Conservation (phyloP, 1,139 yeast species). For the Lodderomyces orthopsilosis region DNA sequence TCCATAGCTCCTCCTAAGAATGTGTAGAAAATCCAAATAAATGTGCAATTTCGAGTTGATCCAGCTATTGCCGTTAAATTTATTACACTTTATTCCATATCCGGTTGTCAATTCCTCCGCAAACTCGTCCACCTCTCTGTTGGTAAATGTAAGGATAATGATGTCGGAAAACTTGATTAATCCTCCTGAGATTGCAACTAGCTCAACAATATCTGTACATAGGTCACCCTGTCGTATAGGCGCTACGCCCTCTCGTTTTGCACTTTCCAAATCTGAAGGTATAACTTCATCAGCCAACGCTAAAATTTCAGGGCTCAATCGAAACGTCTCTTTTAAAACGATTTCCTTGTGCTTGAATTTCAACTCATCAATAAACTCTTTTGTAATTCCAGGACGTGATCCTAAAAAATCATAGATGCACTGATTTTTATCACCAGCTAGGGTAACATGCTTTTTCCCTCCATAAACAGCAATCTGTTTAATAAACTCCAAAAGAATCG, state of each 20-base stretch:
- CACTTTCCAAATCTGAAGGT: slow-evolving; percentile 16
- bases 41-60: slow-evolving; percentile 46
- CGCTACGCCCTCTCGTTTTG: slow-evolving; percentile 14
- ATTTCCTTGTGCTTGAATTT: slow-evolving; percentile 24
- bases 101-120: slow-evolving; percentile 33
- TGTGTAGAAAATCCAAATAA: slow-evolving; percentile 49
- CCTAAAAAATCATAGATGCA: slow-evolving; percentile 69
- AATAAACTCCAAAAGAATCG: slow-evolving; percentile 47
- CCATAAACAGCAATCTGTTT: slow-evolving; percentile 30
- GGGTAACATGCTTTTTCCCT: slow-evolving; percentile 47
- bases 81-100: slow-evolving; percentile 43
- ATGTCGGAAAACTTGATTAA: slow-evolving; percentile 49
- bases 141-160: slow-evolving; percentile 53
- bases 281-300: slow-evolving; percentile 33
- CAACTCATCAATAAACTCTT: slow-evolving; percentile 23
- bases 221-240: slow-evolving; percentile 1
- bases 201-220: slow-evolving; percentile 14
- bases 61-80: slow-evolving; percentile 55
- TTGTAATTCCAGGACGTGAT: slow-evolving; percentile 36
- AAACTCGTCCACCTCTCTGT: slow-evolving; percentile 48
- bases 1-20: slow-evolving; percentile 31
- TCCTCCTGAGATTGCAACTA: slow-evolving; percentile 40
- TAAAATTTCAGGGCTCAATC: slow-evolving; percentile 58
- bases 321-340: slow-evolving; percentile 48
- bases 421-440: slow-evolving; percentile 76